Percentiles rank a stretch among this genome's conserved stretches.
Evolutionary conservation across 129 eudicot genomes (phyloP).

Genomic region (Escallonia rubra): DNA sequence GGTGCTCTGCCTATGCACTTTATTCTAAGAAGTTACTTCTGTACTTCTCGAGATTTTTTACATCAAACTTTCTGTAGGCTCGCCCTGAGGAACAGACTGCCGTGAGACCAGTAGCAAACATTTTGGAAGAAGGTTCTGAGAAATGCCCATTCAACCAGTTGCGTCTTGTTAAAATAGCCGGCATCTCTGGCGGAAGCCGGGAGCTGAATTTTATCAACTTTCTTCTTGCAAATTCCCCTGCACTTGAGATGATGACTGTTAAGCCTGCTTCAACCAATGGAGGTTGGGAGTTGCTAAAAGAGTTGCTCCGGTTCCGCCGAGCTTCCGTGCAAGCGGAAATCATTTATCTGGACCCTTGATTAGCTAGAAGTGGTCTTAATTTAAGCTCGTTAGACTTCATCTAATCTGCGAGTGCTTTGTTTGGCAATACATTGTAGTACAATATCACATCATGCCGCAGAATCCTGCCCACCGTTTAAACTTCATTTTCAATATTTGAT

Average conservation of each 20-base stretch:
- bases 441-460: no score
- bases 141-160: conserved; percentile 44
- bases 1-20: not conserved
- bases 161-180: conserved; percentile 58
- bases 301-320: conserved; percentile 67
- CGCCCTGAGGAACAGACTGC: conserved; percentile 60
- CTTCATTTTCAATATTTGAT: no score
- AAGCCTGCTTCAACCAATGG: conserved; percentile 62
- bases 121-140: conserved; percentile 39
- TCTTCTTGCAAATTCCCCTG: conserved; percentile 72
- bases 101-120: conserved; percentile 19
- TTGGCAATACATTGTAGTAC: no score
- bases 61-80: conserved; percentile 37
- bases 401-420: no score
- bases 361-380: not conserved
- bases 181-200: conserved; percentile 42
- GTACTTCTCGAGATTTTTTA: not conserved
- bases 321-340: conserved; percentile 78
- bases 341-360: conserved; percentile 57
- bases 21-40: not conserved
- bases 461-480: no score
- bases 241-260: conserved; percentile 73
- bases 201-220: conserved; percentile 74
- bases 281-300: conserved; percentile 69
- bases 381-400: not conserved